phyloP scores from a whole-genome alignment of 148 eudicot genomes.

The Camellia lanceoleosa region DNA sequence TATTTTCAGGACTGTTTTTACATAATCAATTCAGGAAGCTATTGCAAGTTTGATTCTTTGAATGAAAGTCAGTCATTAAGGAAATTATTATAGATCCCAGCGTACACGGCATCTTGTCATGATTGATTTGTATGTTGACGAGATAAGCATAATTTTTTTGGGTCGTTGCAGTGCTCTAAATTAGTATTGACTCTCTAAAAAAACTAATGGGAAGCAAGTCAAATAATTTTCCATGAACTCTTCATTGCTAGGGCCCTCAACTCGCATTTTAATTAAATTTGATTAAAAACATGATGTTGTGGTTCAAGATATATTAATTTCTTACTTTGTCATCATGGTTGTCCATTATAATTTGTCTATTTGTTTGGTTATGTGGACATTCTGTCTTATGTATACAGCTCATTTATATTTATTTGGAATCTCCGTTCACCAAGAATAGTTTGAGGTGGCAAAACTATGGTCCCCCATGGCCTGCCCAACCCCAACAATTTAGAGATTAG shows the following conservation, averaged over 20 bases:
- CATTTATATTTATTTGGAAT: background rate
- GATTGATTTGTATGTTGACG: background rate
- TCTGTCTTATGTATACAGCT: background rate
- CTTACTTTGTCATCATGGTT: constrained; percentile 13
- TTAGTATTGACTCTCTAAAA: background rate
- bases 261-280: constrained; percentile 5
- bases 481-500: background rate
- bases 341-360: constrained; percentile 22
- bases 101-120: background rate
- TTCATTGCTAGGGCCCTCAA: constrained; percentile 20
- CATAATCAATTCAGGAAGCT: background rate
- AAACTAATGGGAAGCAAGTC: background rate
- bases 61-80: background rate
- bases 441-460: background rate
- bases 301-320: constrained; percentile 2
- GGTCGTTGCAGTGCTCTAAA: constrained; percentile 2
- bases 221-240: background rate
- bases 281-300: background rate
- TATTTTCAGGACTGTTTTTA: background rate
- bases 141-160: constrained; percentile 3
- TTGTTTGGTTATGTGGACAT: constrained; percentile 16
- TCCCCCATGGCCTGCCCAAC: background rate
- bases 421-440: background rate
- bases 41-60: background rate
- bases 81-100: background rate